These are phyloP conservation scores for Dactylellina leptospora DNA, from an alignment of 2,329 filamentous ascomycete species.

Conservation along the genomic window DNA sequence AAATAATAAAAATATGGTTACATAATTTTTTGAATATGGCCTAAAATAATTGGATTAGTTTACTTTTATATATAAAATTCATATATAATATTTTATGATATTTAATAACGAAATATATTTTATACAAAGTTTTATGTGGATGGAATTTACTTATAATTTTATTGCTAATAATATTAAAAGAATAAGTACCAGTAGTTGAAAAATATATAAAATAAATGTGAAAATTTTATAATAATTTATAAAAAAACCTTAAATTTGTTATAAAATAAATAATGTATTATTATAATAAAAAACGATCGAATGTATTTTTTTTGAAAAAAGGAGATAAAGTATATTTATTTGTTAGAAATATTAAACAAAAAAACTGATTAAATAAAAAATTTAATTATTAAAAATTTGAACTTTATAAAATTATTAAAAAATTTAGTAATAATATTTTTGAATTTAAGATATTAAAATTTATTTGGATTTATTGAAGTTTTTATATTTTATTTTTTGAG, in stretches of 20 bases:
- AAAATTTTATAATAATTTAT: conserved; percentile 3
- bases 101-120: background rate
- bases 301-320: conserved; percentile 2
- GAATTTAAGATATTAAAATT: background rate
- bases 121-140: background rate
- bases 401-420: background rate
- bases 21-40: background rate
- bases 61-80: background rate
- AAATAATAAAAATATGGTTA: background rate
- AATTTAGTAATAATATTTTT: conserved; percentile 1
- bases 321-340: conserved; percentile 20
- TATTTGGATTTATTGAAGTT: background rate
- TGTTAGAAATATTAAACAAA: conserved; percentile 5
- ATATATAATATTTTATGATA: background rate
- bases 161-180: background rate
- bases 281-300: background rate
- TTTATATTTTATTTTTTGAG: background rate
- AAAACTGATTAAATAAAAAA: background rate
- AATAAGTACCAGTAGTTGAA: background rate
- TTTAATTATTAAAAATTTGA: conserved; percentile 9
- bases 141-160: background rate
- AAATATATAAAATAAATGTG: background rate
- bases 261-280: conserved; percentile 19
- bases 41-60: background rate
- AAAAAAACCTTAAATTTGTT: conserved; percentile 1